phyloP scores from a whole-genome alignment of 192 early-diverging fungal genomes.

The Umbelopsis isabellina region DNA sequence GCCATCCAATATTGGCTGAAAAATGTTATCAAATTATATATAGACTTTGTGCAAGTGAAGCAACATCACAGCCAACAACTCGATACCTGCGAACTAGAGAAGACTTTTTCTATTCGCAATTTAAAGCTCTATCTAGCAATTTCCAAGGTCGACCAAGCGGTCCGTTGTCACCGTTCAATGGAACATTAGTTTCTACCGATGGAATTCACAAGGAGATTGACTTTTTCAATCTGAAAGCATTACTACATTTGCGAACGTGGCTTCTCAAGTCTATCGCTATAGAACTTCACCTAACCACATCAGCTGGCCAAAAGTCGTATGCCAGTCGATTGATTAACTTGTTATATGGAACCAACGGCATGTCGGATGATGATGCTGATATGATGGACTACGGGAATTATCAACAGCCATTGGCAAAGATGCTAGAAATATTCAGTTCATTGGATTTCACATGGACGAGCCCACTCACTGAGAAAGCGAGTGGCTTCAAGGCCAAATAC shows the following conservation, averaged over 20 bases:
- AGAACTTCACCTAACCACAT: conserved; percentile 70
- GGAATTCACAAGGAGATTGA: conserved; percentile 3
- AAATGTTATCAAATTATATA: conserved; percentile 90
- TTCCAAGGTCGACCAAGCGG: conserved; percentile 26
- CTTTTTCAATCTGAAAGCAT: conserved; percentile 45
- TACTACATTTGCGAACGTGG: conserved; percentile 89
- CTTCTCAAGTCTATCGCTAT: conserved; percentile 84
- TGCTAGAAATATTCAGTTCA: conserved; percentile 72
- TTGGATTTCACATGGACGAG: conserved; percentile 66
- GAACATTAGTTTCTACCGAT: conserved; percentile 15
- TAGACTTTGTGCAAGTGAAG: conserved; percentile 70
- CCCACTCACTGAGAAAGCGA: conserved; percentile 30
- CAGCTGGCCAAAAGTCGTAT: conserved; percentile 43
- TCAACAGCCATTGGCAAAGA: conserved; percentile 73
- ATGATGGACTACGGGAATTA: conserved; percentile 25
- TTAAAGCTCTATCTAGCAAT: conserved; percentile 47
- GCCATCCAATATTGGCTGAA: conserved; percentile 81
- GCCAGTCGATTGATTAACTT: conserved; percentile 40
- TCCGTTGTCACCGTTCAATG: conserved; percentile 22
- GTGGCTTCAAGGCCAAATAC: conserved; percentile 36
- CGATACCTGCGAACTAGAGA: conserved; percentile 80
- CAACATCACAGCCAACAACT: conserved; percentile 71
- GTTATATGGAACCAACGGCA: conserved; percentile 30
- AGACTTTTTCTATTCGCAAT: conserved; percentile 76
- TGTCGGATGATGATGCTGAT: conserved; percentile 14